Evolutionary conservation across 805 yeast genomes (phyloP).

Genomic region (Starmerella asiatica): DNA sequence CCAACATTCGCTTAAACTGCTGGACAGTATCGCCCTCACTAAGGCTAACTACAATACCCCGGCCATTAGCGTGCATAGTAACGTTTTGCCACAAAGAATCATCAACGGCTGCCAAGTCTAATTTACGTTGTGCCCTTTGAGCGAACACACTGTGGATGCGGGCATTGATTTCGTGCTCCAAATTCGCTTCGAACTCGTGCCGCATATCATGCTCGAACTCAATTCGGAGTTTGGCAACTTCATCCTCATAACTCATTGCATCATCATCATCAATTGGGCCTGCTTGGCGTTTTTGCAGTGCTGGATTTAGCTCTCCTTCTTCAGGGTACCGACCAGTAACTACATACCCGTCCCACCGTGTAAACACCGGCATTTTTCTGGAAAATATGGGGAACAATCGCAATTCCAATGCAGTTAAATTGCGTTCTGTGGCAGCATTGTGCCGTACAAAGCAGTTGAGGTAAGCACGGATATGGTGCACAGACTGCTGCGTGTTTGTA

Average conservation of each 20-base stretch:
- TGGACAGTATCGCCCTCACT: background rate
- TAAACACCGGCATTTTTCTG: background rate
- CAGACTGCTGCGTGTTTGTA: background rate
- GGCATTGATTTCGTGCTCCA: too few relatives aligned
- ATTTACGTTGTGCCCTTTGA: background rate
- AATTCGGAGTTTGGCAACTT: too few relatives aligned
- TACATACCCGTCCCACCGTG: background rate
- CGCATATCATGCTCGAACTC: too few relatives aligned
- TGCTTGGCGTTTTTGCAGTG: too few relatives aligned
- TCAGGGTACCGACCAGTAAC: background rate
- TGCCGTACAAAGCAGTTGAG: background rate
- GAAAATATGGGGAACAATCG: background rate
- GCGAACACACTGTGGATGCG: background rate
- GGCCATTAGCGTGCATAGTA: background rate
- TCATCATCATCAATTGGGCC: background rate
- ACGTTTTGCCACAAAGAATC: background rate
- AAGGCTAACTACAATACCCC: slow-evolving; percentile 2
- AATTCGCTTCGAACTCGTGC: too few relatives aligned
- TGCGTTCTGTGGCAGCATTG: background rate
- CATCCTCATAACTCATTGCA: background rate
- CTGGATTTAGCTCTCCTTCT: background rate
- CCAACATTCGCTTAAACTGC: background rate
- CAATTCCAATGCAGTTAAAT: background rate
- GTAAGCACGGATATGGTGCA: background rate
- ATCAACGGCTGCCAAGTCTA: background rate